These are phyloP conservation scores for Handroanthus guayacan DNA, from an alignment of 257 asterid genomes.

Conservation along the genomic window DNA sequence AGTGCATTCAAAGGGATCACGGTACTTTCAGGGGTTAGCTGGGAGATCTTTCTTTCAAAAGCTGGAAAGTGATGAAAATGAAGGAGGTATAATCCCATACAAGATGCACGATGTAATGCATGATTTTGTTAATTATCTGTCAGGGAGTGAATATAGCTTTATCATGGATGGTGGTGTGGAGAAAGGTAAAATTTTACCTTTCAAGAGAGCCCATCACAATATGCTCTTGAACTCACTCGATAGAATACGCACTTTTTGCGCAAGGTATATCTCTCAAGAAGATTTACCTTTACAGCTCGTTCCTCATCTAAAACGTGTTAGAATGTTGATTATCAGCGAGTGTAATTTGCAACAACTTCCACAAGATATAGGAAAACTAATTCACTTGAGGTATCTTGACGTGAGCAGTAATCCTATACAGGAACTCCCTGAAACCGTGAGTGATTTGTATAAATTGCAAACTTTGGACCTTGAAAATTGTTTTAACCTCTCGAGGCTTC, in stretches of 20 bases:
- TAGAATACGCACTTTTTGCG: background rate
- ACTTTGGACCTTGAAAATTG: background rate
- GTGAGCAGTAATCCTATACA: background rate
- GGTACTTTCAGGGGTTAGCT: background rate
- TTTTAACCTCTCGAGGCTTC: background rate
- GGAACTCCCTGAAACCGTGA: background rate
- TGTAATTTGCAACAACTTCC: background rate
- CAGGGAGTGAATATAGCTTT: background rate
- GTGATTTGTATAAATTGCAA: background rate
- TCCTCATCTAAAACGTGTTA: background rate
- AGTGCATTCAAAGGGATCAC: background rate
- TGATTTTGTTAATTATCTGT: background rate
- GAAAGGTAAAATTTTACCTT: background rate
- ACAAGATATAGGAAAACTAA: background rate
- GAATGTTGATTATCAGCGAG: background rate
- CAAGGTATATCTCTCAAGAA: background rate
- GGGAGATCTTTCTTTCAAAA: background rate
- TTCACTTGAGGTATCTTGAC: slow-evolving; percentile 9
- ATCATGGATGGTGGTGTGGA: background rate
- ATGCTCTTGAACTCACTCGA: background rate
- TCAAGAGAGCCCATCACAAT: background rate
- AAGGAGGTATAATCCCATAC: background rate
- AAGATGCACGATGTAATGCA: slow-evolving; percentile 1
- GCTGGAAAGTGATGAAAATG: background rate
- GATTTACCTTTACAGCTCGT: background rate